phyloP scores from a whole-genome alignment of 75 land plant species.

The Cryptomeria japonica region DNA sequence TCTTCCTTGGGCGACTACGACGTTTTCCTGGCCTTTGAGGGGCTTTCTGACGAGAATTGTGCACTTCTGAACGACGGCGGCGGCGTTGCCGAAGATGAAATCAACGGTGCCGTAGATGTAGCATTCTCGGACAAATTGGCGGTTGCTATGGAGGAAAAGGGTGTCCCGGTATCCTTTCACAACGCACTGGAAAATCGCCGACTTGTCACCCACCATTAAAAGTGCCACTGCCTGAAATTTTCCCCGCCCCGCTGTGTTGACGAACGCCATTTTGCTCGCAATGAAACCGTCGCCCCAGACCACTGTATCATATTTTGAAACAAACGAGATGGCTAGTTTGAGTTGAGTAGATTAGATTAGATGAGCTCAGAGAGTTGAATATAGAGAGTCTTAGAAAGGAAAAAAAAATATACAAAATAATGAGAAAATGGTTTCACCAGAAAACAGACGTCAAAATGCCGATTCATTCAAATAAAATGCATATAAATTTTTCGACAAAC shows the following conservation, averaged over 20 bases:
- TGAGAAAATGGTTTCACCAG: too few species aligned
- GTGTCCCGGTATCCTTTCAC: conserved; percentile 49
- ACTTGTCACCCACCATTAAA: conserved; percentile 16
- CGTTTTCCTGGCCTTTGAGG: conserved; percentile 16
- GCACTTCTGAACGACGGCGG: conserved; percentile 48
- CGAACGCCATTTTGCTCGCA: conserved; percentile 16
- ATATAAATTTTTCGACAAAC: too few species aligned
- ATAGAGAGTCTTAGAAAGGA: too few species aligned
- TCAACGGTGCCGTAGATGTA: conserved; percentile 40
- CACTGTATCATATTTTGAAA: neutral
- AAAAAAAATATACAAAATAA: too few species aligned
- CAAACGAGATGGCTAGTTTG: neutral
- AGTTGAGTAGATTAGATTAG: neutral
- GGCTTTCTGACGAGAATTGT: conserved; percentile 22
- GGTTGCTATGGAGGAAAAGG: conserved; percentile 28
- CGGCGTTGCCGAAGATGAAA: conserved; percentile 55
- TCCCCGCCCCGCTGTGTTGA: conserved; percentile 30
- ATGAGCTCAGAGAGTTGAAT: neutral
- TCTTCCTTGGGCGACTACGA: conserved; percentile 34
- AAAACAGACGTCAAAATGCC: too few species aligned
- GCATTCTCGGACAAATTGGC: conserved; percentile 34
- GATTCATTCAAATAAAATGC: too few species aligned
- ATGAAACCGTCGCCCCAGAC: conserved; percentile 18
- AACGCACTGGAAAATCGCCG: conserved; percentile 27
- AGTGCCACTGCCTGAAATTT: conserved; percentile 45